Percentiles rank a stretch among this genome's conserved stretches.
Conservation (phyloP, 192 early-diverging fungal species). For the Coemansia sp. region DNA sequence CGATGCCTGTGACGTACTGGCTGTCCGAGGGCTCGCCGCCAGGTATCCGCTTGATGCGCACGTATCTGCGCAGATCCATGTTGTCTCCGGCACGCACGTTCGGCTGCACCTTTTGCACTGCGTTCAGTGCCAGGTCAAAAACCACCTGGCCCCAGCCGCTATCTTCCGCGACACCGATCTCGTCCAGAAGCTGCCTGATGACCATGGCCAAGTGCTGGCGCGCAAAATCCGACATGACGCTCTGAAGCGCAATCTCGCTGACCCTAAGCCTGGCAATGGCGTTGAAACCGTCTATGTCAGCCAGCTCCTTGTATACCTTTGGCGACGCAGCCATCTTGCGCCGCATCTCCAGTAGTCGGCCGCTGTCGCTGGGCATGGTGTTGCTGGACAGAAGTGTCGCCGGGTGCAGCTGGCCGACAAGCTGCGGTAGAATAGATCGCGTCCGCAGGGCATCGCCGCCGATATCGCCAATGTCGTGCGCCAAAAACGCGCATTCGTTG, state of each 20-base stretch:
- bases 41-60: constrained; percentile 95
- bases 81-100: constrained; percentile 75
- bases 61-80: constrained; percentile 85
- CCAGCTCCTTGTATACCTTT: constrained; percentile 24
- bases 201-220: constrained; percentile 67
- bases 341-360: constrained; percentile 2
- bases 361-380: constrained; percentile 3
- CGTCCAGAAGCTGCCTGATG: constrained; percentile 69
- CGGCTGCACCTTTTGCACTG: constrained; percentile 41
- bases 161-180: constrained; percentile 58
- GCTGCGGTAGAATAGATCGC: constrained; percentile 28
- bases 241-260: constrained; percentile 19
- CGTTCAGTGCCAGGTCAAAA: constrained; percentile 28
- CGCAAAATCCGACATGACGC: constrained; percentile 40
- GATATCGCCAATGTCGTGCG: constrained; percentile 10
- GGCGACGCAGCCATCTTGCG: neutral
- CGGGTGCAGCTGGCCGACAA: constrained; percentile 37
- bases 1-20: constrained; percentile 84
- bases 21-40: constrained; percentile 78
- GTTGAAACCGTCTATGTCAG: constrained; percentile 36
- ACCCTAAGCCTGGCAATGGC: constrained; percentile 28
- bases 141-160: constrained; percentile 46
- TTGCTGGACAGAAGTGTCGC: constrained; percentile 1
- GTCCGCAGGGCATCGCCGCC: constrained; percentile 28
- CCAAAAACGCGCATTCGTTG: constrained; percentile 48